These are phyloP conservation scores for Populus alba DNA, from an alignment of 345 rosid genomes.

Conservation along the genomic window DNA sequence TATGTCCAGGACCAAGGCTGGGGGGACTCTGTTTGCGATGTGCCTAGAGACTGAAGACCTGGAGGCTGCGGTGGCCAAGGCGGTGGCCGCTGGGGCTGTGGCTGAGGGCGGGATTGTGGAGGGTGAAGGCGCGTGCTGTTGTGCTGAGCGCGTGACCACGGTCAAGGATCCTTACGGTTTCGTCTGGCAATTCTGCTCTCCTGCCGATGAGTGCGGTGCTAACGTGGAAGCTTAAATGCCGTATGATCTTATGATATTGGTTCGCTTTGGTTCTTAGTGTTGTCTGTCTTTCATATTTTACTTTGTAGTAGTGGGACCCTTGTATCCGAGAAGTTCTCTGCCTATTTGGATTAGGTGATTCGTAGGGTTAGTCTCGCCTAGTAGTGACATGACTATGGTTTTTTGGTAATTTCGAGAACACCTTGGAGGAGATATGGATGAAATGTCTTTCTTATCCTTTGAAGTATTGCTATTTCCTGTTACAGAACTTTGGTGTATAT, in stretches of 20 bases:
- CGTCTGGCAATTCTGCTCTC: constrained; percentile 60
- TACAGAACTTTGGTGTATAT: too few relatives aligned
- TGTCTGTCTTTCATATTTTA: not conserved
- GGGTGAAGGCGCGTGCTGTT: constrained; percentile 38
- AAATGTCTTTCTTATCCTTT: too few relatives aligned
- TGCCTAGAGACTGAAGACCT: constrained; percentile 68
- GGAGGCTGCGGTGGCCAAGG: constrained; percentile 59
- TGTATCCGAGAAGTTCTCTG: not conserved
- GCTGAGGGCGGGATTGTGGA: constrained; percentile 49
- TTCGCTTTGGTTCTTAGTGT: not conserved
- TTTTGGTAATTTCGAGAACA: too few relatives aligned
- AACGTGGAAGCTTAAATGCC: constrained; percentile 48
- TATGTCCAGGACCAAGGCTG: constrained; percentile 29
- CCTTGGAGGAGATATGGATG: too few relatives aligned
- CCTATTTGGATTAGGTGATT: not conserved
- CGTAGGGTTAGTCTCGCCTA: not conserved
- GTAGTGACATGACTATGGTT: too few relatives aligned
- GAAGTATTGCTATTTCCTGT: too few relatives aligned
- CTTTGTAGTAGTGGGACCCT: not conserved
- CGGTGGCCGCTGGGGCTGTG: constrained; percentile 66
- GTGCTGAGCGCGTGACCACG: constrained; percentile 52
- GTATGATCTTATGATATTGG: constrained; percentile 23
- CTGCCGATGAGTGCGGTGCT: constrained; percentile 29
- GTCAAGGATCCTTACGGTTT: constrained; percentile 81
- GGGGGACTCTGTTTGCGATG: constrained; percentile 20